A percentile compares a stretch with the other conserved stretches of the same genome.
Evolutionary conservation across 2,329 filamentous ascomycete genomes (phyloP).

Genomic region (Fusarium multiceps): DNA sequence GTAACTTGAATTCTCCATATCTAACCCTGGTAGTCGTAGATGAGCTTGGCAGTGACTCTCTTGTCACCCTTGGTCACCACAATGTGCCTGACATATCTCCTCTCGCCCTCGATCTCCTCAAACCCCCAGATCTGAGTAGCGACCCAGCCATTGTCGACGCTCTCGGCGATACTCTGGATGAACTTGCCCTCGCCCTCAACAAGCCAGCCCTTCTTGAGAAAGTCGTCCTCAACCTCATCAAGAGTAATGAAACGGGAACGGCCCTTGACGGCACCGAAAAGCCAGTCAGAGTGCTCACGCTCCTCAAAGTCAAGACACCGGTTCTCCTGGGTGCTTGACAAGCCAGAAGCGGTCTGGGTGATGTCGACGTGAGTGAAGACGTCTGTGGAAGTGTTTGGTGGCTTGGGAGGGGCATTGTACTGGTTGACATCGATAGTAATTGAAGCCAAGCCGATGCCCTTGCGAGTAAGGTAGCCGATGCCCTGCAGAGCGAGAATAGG

Average conservation of each 20-base stretch:
- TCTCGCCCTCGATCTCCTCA: constrained; percentile 62
- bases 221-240: constrained; percentile 65
- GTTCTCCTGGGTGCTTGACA: constrained; percentile 71
- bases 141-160: constrained; percentile 63
- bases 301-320: constrained; percentile 63
- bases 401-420: constrained; percentile 58
- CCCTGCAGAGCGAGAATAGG: constrained; percentile 78
- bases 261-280: constrained; percentile 80
- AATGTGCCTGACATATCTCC: constrained; percentile 65
- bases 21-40: constrained; percentile 64
- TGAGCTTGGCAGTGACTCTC: constrained; percentile 62
- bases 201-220: constrained; percentile 68
- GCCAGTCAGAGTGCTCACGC: constrained; percentile 78
- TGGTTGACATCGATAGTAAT: constrained; percentile 73
- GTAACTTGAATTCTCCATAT: neutral
- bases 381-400: constrained; percentile 55
- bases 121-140: constrained; percentile 72
- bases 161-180: constrained; percentile 72
- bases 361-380: constrained; percentile 73
- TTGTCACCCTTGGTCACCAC: constrained; percentile 63
- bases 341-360: constrained; percentile 77
- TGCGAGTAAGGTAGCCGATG: constrained; percentile 77
- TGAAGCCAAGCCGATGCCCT: constrained; percentile 74
- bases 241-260: constrained; percentile 62
- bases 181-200: constrained; percentile 69